Evolutionary conservation across 164 flowering plant species (phyloP).

Genomic region (Amborella trichopoda): DNA sequence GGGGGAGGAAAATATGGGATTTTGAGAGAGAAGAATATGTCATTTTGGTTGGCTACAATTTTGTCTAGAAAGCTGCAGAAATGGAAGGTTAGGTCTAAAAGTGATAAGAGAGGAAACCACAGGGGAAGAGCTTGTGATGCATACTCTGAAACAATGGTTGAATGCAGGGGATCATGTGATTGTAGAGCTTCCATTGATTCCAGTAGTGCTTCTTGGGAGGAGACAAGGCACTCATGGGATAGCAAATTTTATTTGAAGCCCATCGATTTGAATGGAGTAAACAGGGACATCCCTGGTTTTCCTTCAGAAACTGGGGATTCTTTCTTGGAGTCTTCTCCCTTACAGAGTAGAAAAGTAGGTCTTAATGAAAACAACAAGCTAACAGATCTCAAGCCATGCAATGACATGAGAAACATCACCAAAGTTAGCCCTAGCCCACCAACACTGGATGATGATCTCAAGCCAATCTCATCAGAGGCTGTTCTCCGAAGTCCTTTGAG

Average conservation of each 20-base stretch:
- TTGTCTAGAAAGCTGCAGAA: slow-evolving; percentile 4
- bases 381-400: slow-evolving; percentile 2
- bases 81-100: not conserved
- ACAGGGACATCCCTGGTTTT: not conserved
- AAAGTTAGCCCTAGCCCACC: not conserved
- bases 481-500: slow-evolving; percentile 1
- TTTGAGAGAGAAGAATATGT: slow-evolving; percentile 5
- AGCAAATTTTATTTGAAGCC: not conserved
- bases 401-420: slow-evolving; percentile 4
- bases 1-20: not conserved
- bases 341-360: slow-evolving; percentile 5
- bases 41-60: slow-evolving; percentile 1
- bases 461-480: not conserved
- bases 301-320: not conserved
- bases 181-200: slow-evolving; percentile 6
- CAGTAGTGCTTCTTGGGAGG: slow-evolving; percentile 10
- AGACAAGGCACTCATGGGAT: not conserved
- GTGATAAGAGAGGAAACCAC: too few relatives aligned
- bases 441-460: slow-evolving; percentile 1
- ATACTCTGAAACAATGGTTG: slow-evolving; percentile 1
- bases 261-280: not conserved
- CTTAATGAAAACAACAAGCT: slow-evolving; percentile 5
- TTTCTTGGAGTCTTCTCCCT: not conserved
- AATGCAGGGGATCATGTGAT: slow-evolving; percentile 1
- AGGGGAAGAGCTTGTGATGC: too few relatives aligned